Evolutionary conservation across 192 early-diverging fungal species (phyloP).

Genomic region (Linnemannia hyalina): DNA sequence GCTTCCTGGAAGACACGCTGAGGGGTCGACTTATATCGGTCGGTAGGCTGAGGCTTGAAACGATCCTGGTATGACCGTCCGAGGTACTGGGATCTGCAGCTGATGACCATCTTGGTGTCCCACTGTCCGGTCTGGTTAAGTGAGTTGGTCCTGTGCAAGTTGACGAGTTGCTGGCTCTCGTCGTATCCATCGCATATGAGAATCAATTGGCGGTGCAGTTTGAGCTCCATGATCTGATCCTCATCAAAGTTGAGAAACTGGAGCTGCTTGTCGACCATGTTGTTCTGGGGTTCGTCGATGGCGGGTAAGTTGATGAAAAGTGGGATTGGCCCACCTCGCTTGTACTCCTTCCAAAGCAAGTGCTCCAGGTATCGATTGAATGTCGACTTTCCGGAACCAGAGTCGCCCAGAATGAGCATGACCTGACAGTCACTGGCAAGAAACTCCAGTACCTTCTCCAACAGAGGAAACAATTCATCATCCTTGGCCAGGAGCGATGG

Average conservation of each 20-base stretch:
- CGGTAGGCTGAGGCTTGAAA: background rate
- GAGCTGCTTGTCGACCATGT: background rate
- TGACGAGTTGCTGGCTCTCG: background rate
- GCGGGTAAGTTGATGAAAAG: background rate
- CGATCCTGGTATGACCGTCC: background rate
- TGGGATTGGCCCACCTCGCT: background rate
- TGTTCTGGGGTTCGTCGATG: background rate
- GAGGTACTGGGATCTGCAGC: slow-evolving; percentile 4
- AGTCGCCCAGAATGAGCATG: background rate
- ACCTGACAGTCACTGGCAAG: background rate
- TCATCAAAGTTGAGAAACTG: background rate
- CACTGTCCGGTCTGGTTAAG: background rate
- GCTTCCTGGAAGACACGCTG: background rate
- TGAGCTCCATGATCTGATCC: slow-evolving; percentile 5
- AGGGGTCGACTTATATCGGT: no score
- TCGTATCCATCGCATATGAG: slow-evolving; percentile 8
- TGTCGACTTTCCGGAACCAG: background rate
- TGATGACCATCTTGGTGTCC: slow-evolving; percentile 9
- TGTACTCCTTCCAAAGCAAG: background rate
- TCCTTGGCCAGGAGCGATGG: background rate
- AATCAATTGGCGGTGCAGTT: background rate
- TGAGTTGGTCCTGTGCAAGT: background rate
- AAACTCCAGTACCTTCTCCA: background rate
- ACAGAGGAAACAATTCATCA: background rate
- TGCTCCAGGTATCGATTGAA: background rate